These are phyloP conservation scores for Grosmannia clavigera DNA, from an alignment of 2,329 filamentous ascomycete genomes.

Conservation along the genomic window DNA sequence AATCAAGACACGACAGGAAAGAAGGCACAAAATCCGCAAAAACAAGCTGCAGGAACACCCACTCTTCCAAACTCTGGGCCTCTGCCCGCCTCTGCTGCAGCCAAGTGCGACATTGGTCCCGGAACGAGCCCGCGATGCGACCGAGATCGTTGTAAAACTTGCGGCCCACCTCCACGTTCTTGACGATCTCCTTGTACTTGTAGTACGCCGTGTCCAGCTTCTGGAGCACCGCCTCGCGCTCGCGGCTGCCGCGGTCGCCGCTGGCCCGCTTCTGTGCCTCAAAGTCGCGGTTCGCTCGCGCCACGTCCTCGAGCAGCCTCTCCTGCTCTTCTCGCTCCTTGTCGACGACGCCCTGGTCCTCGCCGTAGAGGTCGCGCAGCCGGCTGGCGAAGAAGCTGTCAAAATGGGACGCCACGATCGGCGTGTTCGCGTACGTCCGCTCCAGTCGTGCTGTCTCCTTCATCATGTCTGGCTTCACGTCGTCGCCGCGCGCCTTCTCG, in stretches of 20 bases:
- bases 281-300: conserved; percentile 68
- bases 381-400: conserved; percentile 81
- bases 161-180: conserved; percentile 77
- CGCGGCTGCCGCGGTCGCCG: conserved; percentile 44
- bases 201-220: conserved; percentile 81
- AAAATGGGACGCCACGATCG: conserved; percentile 79
- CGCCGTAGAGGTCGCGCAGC: conserved; percentile 63
- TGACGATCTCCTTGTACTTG: conserved; percentile 93
- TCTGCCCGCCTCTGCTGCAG: conserved; percentile 71
- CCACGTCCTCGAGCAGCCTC: conserved; percentile 53
- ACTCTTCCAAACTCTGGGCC: conserved; percentile 67
- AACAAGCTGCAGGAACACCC: conserved; percentile 18
- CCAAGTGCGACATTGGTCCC: conserved; percentile 67
- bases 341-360: conserved; percentile 57
- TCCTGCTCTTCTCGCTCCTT: conserved; percentile 69
- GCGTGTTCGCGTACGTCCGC: conserved; percentile 71
- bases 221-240: conserved; percentile 79
- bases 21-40: not conserved
- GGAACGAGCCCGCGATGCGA: conserved; percentile 70
- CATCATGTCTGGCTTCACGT: conserved; percentile 76
- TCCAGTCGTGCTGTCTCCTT: conserved; percentile 76
- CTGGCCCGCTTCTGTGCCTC: conserved; percentile 56
- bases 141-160: conserved; percentile 97
- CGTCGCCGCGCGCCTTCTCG: conserved; percentile 72
- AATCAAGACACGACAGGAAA: not conserved